Percentiles rank a stretch among this genome's conserved stretches.
These are phyloP conservation scores for Turritis glabra DNA, from an alignment of 345 rosid genomes.

Conservation along the genomic window DNA sequence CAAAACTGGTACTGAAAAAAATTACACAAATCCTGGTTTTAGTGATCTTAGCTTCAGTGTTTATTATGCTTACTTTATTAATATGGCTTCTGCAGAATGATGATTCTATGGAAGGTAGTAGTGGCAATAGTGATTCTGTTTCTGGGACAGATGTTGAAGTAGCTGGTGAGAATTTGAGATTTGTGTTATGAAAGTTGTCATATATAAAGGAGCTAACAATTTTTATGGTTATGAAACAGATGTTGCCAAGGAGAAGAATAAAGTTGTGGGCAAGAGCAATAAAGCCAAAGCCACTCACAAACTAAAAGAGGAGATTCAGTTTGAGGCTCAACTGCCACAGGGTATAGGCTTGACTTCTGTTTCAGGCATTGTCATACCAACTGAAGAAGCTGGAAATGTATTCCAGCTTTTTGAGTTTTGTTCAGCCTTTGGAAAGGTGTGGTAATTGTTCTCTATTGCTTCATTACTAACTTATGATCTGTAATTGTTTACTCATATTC, in stretches of 20 bases:
- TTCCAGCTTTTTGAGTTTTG: conserved; percentile 81
- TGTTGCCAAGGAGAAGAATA: neutral
- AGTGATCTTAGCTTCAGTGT: neutral
- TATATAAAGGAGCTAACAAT: neutral
- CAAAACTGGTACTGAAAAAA: conserved; percentile 28
- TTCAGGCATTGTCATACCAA: conserved; percentile 57
- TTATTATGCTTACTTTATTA: neutral
- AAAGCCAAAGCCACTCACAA: conserved; percentile 8
- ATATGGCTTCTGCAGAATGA: neutral
- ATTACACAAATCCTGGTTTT: neutral
- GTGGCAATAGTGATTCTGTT: neutral
- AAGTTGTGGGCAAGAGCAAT: neutral
- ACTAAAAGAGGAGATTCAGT: conserved; percentile 32
- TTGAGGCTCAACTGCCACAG: conserved; percentile 50
- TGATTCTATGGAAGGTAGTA: conserved; percentile 31
- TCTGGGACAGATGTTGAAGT: neutral
- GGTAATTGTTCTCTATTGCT: neutral
- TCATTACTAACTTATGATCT: neutral
- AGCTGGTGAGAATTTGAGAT: neutral
- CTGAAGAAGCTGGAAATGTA: conserved; percentile 61
- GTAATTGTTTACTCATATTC: neutral
- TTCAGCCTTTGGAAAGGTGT: conserved; percentile 72
- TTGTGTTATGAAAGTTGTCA: neutral
- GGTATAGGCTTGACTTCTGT: conserved; percentile 50
- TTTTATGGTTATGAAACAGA: neutral